Percentiles rank a stretch among this genome's conserved stretches.
Evolutionary conservation across 1,284 basidiomycete species (phyloP).

Genomic region (Sporisorium exsertum): DNA sequence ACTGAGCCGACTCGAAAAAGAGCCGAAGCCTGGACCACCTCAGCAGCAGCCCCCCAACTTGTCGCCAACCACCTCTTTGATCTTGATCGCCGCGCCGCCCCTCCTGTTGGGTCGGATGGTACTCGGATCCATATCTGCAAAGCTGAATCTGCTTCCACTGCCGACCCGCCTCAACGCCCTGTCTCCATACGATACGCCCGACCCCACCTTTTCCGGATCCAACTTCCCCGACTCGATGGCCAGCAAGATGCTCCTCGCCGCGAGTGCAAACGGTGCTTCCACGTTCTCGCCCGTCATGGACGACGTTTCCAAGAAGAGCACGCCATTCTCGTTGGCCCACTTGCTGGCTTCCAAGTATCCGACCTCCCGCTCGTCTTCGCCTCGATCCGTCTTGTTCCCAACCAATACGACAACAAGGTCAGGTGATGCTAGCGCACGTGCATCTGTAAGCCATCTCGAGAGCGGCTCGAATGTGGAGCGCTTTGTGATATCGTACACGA

Average conservation of each 20-base stretch:
- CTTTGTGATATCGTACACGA: slow-evolving; percentile 97
- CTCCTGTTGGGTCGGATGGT: slow-evolving; percentile 19
- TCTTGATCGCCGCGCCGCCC: slow-evolving; percentile 21
- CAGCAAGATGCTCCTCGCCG: slow-evolving; percentile 89
- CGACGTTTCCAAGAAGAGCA: slow-evolving; percentile 85
- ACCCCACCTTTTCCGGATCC: slow-evolving; percentile 91
- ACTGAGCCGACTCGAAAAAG: neutral
- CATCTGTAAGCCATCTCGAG: slow-evolving; percentile 89
- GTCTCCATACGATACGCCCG: slow-evolving; percentile 96
- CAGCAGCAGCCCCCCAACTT: slow-evolving; percentile 52
- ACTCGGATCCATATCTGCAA: slow-evolving; percentile 53
- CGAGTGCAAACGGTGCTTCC: slow-evolving; percentile 89
- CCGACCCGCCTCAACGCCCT: slow-evolving; percentile 75
- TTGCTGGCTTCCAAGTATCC: slow-evolving; percentile 91
- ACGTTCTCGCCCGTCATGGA: slow-evolving; percentile 93
- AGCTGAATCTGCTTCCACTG: slow-evolving; percentile 52
- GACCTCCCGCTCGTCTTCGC: slow-evolving; percentile 87
- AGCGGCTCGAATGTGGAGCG: slow-evolving; percentile 79
- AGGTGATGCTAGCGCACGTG: slow-evolving; percentile 84
- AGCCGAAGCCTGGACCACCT: neutral
- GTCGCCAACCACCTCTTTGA: slow-evolving; percentile 47
- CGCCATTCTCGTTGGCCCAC: slow-evolving; percentile 92
- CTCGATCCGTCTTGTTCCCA: slow-evolving; percentile 93
- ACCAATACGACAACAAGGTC: slow-evolving; percentile 91
- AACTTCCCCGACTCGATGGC: slow-evolving; percentile 90